These are phyloP conservation scores for Monilinia fructicola DNA, from an alignment of 2,329 filamentous ascomycete genomes.

Conservation along the genomic window DNA sequence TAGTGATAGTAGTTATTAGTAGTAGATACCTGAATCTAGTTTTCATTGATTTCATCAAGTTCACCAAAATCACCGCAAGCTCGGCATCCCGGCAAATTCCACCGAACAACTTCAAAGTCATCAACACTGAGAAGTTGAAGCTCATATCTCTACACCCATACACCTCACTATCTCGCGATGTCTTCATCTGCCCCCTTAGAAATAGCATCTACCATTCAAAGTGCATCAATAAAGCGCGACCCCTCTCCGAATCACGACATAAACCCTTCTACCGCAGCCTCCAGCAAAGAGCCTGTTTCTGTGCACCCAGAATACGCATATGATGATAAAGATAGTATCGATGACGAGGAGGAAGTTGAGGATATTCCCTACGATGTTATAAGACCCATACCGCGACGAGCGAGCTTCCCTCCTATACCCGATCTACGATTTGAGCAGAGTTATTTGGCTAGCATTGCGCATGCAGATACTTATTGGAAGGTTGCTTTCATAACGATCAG, in stretches of 20 bases:
- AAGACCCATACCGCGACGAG: slow-evolving; percentile 52
- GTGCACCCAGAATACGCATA: slow-evolving; percentile 40
- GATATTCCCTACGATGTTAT: slow-evolving; percentile 69
- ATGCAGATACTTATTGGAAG: slow-evolving; percentile 75
- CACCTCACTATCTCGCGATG: slow-evolving; percentile 30
- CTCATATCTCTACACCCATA: slow-evolving; percentile 11
- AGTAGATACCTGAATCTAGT: too few relatives aligned
- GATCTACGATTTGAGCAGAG: slow-evolving; percentile 97
- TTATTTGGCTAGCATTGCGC: slow-evolving; percentile 85
- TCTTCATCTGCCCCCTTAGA: slow-evolving; percentile 54
- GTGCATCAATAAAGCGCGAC: slow-evolving; percentile 70
- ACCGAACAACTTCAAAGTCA: slow-evolving; percentile 9
- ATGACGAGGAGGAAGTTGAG: slow-evolving; percentile 53
- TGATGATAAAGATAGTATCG: slow-evolving; percentile 44
- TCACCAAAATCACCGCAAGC: neutral
- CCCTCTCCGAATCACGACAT: slow-evolving; percentile 74
- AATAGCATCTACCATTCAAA: slow-evolving; percentile 77
- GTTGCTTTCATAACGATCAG: slow-evolving; percentile 80
- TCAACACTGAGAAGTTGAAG: slow-evolving; percentile 7
- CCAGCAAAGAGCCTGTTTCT: slow-evolving; percentile 61
- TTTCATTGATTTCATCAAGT: neutral
- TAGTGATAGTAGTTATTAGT: neutral
- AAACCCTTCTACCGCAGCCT: slow-evolving; percentile 76
- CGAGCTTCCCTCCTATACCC: slow-evolving; percentile 65
- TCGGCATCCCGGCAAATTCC: slow-evolving; percentile 11